A percentile compares a stretch with the other conserved stretches of the same genome.
These are phyloP conservation scores for Apiospora hydei DNA, from an alignment of 2,329 filamentous ascomycete species.

Conservation along the genomic window DNA sequence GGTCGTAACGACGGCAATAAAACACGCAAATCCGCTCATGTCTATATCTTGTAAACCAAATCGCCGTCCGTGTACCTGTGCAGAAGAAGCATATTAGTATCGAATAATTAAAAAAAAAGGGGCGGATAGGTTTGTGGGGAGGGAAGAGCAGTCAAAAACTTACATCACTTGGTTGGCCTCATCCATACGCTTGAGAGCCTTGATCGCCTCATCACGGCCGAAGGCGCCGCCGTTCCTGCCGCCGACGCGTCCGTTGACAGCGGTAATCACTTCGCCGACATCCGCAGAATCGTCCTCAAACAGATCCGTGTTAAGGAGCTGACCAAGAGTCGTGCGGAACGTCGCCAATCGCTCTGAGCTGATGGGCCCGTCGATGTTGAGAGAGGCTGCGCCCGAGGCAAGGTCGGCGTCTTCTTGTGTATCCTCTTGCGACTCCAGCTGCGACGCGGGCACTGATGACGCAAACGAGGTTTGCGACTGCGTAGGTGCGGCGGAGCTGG, in stretches of 20 bases:
- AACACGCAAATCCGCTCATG: neutral
- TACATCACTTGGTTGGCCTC: constrained; percentile 91
- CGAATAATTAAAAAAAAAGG: constrained; percentile 27
- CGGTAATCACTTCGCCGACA: constrained; percentile 75
- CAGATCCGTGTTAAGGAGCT: constrained; percentile 80
- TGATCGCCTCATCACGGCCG: constrained; percentile 73
- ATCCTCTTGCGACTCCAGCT: constrained; percentile 58
- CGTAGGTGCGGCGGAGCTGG: constrained; percentile 43
- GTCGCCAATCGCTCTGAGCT: constrained; percentile 68
- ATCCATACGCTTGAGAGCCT: constrained; percentile 81
- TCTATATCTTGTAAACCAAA: constrained; percentile 42
- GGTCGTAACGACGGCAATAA: neutral
- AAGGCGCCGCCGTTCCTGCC: constrained; percentile 65
- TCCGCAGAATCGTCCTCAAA: constrained; percentile 87
- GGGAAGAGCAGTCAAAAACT: constrained; percentile 49
- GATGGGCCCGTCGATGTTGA: constrained; percentile 57
- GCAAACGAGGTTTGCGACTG: constrained; percentile 71
- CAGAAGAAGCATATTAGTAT: neutral
- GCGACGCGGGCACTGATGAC: constrained; percentile 80
- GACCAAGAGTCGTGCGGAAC: constrained; percentile 84
- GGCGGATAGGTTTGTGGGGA: constrained; percentile 4
- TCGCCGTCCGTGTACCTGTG: constrained; percentile 44
- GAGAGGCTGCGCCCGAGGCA: constrained; percentile 44
- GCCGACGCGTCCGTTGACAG: constrained; percentile 78
- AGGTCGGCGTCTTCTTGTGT: constrained; percentile 50